Evolutionary conservation across 2,329 filamentous ascomycete species (phyloP).

Genomic region (Phialophora tarda): DNA sequence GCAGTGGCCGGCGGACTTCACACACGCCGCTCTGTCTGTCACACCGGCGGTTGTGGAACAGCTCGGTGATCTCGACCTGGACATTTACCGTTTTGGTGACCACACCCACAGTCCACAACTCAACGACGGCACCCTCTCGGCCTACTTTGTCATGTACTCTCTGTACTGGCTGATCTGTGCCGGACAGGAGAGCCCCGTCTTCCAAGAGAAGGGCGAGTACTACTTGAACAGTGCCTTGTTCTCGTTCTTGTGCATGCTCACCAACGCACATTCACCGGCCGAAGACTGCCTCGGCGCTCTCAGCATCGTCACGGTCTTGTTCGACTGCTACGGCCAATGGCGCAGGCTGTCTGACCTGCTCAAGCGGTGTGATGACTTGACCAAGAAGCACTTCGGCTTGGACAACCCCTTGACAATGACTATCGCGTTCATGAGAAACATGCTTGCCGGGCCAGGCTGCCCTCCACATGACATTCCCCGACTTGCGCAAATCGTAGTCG

Average conservation of each 20-base stretch:
- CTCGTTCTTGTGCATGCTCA: constrained; percentile 27
- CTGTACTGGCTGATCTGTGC: constrained; percentile 30
- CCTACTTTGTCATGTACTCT: constrained; percentile 25
- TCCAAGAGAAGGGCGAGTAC: constrained; percentile 15
- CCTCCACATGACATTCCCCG: constrained; percentile 21
- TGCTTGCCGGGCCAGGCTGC: constrained; percentile 15
- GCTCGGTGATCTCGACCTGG: constrained; percentile 19
- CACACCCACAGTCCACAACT: constrained; percentile 24
- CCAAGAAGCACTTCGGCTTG: constrained; percentile 18
- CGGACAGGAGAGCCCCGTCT: constrained; percentile 21
- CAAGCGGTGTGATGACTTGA: constrained; percentile 19
- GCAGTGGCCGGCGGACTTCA: constrained; percentile 22
- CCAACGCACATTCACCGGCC: constrained; percentile 17
- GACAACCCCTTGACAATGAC: constrained; percentile 32
- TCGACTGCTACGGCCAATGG: constrained; percentile 30
- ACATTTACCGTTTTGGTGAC: constrained; percentile 17
- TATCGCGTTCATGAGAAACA: constrained; percentile 27
- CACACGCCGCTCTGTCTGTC: constrained; percentile 15
- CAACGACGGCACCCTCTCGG: constrained; percentile 21
- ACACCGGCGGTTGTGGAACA: constrained; percentile 23
- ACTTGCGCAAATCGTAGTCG: constrained; percentile 17
- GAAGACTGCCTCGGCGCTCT: constrained; percentile 28
- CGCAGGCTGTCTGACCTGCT: constrained; percentile 22
- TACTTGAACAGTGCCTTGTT: constrained; percentile 20
- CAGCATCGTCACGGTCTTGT: constrained; percentile 25